Conservation (phyloP, 2,329 filamentous ascomycete species). For the Chaetomiaceae sp. region DNA sequence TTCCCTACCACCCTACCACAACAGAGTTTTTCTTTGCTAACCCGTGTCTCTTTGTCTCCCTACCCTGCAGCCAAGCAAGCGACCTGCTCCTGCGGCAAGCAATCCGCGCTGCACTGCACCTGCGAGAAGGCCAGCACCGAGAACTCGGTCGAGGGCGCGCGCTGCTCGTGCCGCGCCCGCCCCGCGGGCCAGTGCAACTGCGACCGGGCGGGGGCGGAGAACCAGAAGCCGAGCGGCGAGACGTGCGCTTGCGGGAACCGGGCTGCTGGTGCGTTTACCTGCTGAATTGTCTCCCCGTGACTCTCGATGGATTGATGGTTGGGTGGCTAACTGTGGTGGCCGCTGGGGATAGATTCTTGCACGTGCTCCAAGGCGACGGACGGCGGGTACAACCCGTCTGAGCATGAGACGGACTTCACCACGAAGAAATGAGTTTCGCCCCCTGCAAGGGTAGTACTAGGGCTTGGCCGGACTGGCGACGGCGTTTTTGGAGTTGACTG, state of each 20-base stretch:
- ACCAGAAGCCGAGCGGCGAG: slow-evolving; percentile 51
- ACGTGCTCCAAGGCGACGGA: slow-evolving; percentile 73
- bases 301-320: neutral
- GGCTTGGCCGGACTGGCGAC: neutral
- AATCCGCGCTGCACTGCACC: slow-evolving; percentile 77
- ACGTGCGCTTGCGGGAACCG: slow-evolving; percentile 75
- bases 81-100: slow-evolving; percentile 83
- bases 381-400: slow-evolving; percentile 53
- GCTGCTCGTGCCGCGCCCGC: slow-evolving; percentile 79
- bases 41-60: slow-evolving; percentile 4
- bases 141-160: slow-evolving; percentile 65
- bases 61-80: slow-evolving; percentile 53
- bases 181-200: slow-evolving; percentile 78
- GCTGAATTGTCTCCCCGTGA: neutral
- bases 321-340: neutral
- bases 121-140: slow-evolving; percentile 72
- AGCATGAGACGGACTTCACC: slow-evolving; percentile 81
- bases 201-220: slow-evolving; percentile 64
- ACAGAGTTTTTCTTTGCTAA: neutral
- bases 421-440: slow-evolving; percentile 49
- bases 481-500: neutral
- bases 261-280: slow-evolving; percentile 53
- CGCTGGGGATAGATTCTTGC: slow-evolving; percentile 64
- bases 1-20: neutral
- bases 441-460: too few relatives aligned